Conservation (phyloP, 2,329 filamentous ascomycete species). For the Aspergillus brunneoviolaceus region DNA sequence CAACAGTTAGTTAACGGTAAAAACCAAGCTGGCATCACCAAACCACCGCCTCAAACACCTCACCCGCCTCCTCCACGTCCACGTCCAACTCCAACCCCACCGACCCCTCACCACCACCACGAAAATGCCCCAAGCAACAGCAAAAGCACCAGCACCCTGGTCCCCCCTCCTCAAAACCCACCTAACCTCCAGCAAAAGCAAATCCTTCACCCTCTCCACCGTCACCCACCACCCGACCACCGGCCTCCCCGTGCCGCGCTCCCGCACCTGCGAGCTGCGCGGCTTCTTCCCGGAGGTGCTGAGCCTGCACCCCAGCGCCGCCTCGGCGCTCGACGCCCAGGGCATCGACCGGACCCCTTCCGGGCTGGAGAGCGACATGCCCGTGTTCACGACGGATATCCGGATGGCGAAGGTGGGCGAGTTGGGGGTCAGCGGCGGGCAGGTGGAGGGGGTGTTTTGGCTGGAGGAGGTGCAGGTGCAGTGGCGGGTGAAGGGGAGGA, state of each 20-base stretch:
- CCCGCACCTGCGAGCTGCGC: slow-evolving; percentile 74
- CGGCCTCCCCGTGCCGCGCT: slow-evolving; percentile 28
- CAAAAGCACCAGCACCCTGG: slow-evolving; percentile 31
- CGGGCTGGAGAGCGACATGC: slow-evolving; percentile 72
- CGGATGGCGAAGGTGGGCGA: slow-evolving; percentile 82
- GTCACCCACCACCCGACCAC: slow-evolving; percentile 18
- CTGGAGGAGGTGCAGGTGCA: slow-evolving; percentile 67
- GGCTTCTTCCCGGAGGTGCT: slow-evolving; percentile 70
- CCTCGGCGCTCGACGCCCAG: slow-evolving; percentile 59
- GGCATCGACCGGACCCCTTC: slow-evolving; percentile 57
- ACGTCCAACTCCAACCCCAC: background rate
- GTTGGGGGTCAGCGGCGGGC: slow-evolving; percentile 65
- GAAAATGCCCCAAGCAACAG: slow-evolving; percentile 9
- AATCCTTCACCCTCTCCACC: slow-evolving; percentile 32
- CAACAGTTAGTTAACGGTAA: too few species aligned
- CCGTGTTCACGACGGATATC: slow-evolving; percentile 82
- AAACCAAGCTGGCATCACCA: too few species aligned
- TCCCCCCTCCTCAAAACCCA: slow-evolving; percentile 26
- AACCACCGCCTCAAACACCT: background rate
- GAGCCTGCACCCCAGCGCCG: slow-evolving; percentile 67
- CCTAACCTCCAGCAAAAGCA: slow-evolving; percentile 20
- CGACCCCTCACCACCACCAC: background rate
- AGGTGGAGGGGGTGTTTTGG: slow-evolving; percentile 86
- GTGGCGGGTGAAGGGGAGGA: slow-evolving; percentile 78
- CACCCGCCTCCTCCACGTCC: background rate